phyloP scores from a whole-genome alignment of 257 asterid species.

The Plantago ovata region DNA sequence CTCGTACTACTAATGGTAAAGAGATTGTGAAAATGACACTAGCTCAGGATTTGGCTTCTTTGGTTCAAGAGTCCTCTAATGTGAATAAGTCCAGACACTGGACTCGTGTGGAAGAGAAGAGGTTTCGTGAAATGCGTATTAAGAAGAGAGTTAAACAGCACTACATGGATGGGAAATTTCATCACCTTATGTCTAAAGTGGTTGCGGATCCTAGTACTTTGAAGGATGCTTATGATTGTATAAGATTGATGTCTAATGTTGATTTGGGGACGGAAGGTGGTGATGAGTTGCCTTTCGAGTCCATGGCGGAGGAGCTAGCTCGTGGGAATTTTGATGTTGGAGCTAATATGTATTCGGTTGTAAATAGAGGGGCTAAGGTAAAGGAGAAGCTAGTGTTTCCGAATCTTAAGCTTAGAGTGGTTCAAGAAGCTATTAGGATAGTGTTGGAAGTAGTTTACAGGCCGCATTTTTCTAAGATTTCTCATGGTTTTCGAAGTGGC shows the following conservation, averaged over 20 bases:
- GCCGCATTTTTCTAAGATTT: constrained; percentile 82
- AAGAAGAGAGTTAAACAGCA: constrained; percentile 90
- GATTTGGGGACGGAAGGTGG: constrained; percentile 39
- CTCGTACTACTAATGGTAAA: constrained; percentile 14
- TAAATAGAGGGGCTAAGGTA: constrained; percentile 50
- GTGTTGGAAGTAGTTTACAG: constrained; percentile 76
- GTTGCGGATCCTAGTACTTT: constrained; percentile 70
- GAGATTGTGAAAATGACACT: constrained; percentile 34
- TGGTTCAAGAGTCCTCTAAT: constrained; percentile 66
- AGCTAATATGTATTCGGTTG: constrained; percentile 55
- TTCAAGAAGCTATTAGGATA: constrained; percentile 79
- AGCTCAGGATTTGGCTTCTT: constrained; percentile 70
- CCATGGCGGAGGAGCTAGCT: constrained; percentile 69
- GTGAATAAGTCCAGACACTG: constrained; percentile 32
- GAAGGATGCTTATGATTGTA: constrained; percentile 69
- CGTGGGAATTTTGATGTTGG: constrained; percentile 56
- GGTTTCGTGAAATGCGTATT: constrained; percentile 61
- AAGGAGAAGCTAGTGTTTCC: constrained; percentile 66
- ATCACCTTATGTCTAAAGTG: constrained; percentile 60
- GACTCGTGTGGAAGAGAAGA: constrained; percentile 49
- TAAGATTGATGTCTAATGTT: constrained; percentile 60
- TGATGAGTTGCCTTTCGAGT: constrained; percentile 53
- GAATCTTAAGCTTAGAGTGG: constrained; percentile 56
- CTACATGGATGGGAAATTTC: constrained; percentile 57
- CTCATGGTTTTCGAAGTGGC: constrained; percentile 80